Percentiles rank a stretch among this genome's conserved stretches.
phyloP scores from a whole-genome alignment of 352 stramenopile species.

The Pythium rishiriense region DNA sequence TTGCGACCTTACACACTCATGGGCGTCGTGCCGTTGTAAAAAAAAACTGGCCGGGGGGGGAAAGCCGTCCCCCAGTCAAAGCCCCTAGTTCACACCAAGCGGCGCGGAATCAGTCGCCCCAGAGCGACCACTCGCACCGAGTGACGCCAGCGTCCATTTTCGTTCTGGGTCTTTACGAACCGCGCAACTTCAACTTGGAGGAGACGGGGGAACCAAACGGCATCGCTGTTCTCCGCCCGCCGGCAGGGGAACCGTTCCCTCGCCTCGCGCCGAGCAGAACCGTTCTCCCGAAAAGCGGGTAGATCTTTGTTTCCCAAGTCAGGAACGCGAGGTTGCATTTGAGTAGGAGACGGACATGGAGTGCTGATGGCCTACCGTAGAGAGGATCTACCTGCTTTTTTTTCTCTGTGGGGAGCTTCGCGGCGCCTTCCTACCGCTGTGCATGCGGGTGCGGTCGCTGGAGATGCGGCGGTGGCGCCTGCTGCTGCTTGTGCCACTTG shows the following conservation, averaged over 20 bases:
- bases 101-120: not conserved
- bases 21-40: not conserved
- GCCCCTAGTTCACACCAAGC: not conserved
- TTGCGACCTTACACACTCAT: too few relatives aligned
- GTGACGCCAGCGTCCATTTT: conserved; percentile 4
- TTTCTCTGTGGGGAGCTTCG: not conserved
- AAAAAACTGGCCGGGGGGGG: too few relatives aligned
- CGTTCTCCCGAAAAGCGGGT: not conserved
- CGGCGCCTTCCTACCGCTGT: not conserved
- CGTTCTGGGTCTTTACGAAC: not conserved
- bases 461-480: conserved; percentile 3
- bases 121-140: not conserved
- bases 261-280: not conserved
- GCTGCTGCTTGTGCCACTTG: conserved; percentile 41
- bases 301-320: not conserved
- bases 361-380: conserved; percentile 1
- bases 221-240: too few relatives aligned
- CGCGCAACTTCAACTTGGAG: conserved; percentile 13
- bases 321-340: not conserved
- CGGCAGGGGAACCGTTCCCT: not conserved
- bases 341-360: not conserved
- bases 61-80: too few relatives aligned
- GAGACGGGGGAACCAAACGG: not conserved
- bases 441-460: conserved; percentile 1
- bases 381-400: not conserved